Conservation (phyloP, 768 basidiomycete species). For the Psilocybe sp. region DNA sequence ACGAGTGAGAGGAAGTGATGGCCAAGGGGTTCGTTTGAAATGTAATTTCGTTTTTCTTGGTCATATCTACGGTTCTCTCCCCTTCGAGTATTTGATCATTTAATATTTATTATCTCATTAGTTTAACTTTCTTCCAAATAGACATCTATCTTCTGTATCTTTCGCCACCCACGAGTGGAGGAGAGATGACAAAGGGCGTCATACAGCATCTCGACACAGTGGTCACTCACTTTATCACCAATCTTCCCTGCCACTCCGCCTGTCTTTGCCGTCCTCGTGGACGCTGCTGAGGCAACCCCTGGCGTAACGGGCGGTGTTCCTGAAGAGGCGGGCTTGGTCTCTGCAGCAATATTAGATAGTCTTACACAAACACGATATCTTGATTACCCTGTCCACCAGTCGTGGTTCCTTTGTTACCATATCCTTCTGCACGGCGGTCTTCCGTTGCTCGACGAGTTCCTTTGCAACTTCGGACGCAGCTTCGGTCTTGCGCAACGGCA, state of each 20-base stretch:
- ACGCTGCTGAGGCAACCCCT: slow-evolving; percentile 20
- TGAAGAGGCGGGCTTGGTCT: slow-evolving; percentile 19
- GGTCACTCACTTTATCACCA: slow-evolving; percentile 79
- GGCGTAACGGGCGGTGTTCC: slow-evolving; percentile 38
- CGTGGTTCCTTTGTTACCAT: slow-evolving; percentile 25
- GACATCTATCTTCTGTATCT: too few species aligned
- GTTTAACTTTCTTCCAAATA: too few species aligned
- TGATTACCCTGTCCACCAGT: slow-evolving; percentile 4
- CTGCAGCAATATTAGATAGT: neutral
- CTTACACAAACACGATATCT: neutral
- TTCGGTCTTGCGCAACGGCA: slow-evolving; percentile 69
- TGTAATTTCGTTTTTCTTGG: too few species aligned
- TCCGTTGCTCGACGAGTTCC: slow-evolving; percentile 91
- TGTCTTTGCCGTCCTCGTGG: slow-evolving; percentile 55
- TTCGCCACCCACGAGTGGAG: slow-evolving; percentile 73
- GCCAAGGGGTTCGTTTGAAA: too few species aligned
- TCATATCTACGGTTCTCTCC: too few species aligned
- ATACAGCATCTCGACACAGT: slow-evolving; percentile 86
- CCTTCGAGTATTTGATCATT: too few species aligned
- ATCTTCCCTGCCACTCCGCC: slow-evolving; percentile 65
- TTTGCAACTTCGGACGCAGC: slow-evolving; percentile 82
- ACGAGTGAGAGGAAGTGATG: too few species aligned
- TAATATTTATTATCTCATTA: too few species aligned
- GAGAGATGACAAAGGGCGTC: slow-evolving; percentile 88
- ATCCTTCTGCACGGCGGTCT: slow-evolving; percentile 77